Percentiles rank a stretch among this genome's conserved stretches.
Conservation (phyloP, 2,329 filamentous ascomycete species). For the Clonostachys rosea region DNA sequence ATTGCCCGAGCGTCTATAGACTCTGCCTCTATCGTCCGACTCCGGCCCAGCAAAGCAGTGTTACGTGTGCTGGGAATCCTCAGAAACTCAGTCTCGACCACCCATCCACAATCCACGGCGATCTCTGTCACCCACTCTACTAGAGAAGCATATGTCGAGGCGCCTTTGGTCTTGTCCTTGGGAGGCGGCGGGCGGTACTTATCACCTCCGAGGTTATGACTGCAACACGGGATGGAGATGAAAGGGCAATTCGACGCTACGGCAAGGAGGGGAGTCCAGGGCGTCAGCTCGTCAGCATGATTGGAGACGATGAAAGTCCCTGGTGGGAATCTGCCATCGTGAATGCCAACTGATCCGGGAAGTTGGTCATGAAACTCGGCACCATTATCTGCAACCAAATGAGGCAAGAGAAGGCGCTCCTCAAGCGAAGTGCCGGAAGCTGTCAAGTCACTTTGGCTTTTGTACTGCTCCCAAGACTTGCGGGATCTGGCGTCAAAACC, state of each 20-base stretch:
- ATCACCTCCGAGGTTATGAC: constrained; percentile 75
- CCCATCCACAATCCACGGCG: constrained; percentile 67
- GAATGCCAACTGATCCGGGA: constrained; percentile 16
- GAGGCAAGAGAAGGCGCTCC: constrained; percentile 44
- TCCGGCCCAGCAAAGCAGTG: constrained; percentile 70
- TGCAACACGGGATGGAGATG: constrained; percentile 93
- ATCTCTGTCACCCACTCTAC: constrained; percentile 73
- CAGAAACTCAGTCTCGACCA: constrained; percentile 77
- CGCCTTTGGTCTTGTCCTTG: constrained; percentile 39
- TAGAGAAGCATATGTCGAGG: constrained; percentile 78
- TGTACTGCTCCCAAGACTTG: constrained; percentile 80
- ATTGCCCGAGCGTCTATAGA: constrained; percentile 32
- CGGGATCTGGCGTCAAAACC: constrained; percentile 87
- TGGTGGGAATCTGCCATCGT: constrained; percentile 62
- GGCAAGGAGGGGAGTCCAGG: constrained; percentile 90
- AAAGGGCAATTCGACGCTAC: constrained; percentile 73
- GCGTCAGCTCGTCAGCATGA: constrained; percentile 92
- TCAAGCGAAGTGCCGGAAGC: constrained; percentile 28
- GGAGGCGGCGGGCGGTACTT: constrained; percentile 64
- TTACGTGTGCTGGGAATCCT: constrained; percentile 92
- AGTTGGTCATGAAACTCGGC: not conserved
- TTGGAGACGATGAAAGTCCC: constrained; percentile 94
- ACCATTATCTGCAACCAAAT: constrained; percentile 20
- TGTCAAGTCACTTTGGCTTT: constrained; percentile 5
- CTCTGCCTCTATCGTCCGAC: constrained; percentile 16